A percentile compares a stretch with the other conserved stretches of the same genome.
These are phyloP conservation scores for Populus davidiana DNA, from an alignment of 345 rosid genomes.

Conservation along the genomic window DNA sequence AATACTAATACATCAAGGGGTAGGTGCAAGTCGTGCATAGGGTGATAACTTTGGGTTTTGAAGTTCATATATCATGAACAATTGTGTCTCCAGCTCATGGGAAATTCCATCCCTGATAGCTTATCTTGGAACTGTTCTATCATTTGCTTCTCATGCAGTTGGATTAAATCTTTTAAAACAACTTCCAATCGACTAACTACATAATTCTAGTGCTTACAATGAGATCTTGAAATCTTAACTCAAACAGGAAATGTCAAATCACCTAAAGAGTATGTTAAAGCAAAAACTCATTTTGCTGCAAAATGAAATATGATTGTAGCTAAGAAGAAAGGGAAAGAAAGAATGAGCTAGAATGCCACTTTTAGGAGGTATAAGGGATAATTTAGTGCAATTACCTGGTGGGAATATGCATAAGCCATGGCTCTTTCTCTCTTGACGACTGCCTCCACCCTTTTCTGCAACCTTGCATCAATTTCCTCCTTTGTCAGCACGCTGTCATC, in stretches of 20 bases:
- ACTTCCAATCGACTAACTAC: not conserved
- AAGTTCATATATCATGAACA: not conserved
- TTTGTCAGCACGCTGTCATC: slow-evolving; percentile 77
- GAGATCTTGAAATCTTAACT: not conserved
- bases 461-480: slow-evolving; percentile 67
- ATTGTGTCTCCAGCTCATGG: not conserved
- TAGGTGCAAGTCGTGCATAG: not conserved
- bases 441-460: slow-evolving; percentile 80
- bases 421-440: slow-evolving; percentile 80
- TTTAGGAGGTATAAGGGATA: not conserved
- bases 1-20: not conserved
- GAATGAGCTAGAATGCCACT: not conserved
- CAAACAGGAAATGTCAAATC: not conserved
- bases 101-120: not conserved
- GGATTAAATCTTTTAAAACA: not conserved
- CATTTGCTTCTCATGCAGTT: not conserved
- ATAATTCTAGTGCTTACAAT: not conserved
- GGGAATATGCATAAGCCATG: slow-evolving; percentile 85
- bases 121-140: not conserved
- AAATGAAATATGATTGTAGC: not conserved
- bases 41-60: not conserved
- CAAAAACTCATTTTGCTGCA: not conserved
- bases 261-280: not conserved
- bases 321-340: not conserved
- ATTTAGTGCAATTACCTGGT: slow-evolving; percentile 50